Percentiles rank a stretch among this genome's conserved stretches.
phyloP scores from a whole-genome alignment of 164 flowering plant genomes.

The Vitis rotundifolia region DNA sequence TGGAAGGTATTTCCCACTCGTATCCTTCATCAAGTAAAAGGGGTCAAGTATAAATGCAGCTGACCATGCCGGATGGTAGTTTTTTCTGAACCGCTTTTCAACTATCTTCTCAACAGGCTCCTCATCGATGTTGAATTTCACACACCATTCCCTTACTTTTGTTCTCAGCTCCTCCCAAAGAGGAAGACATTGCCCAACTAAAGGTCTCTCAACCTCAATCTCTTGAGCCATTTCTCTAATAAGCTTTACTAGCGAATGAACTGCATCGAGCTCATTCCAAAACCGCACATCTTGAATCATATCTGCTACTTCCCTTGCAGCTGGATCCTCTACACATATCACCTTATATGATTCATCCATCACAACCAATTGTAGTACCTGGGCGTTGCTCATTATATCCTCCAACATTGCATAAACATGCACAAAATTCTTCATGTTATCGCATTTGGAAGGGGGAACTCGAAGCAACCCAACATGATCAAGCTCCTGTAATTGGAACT shows the following conservation, averaged over 20 bases:
- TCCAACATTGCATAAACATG: constrained; percentile 32
- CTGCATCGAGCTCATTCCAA: constrained; percentile 51
- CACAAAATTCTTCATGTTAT: constrained; percentile 17
- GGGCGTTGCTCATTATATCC: constrained; percentile 33
- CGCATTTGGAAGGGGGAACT: constrained; percentile 28
- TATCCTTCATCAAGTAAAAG: constrained; percentile 44
- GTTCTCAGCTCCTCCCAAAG: constrained; percentile 48
- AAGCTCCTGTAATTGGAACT: constrained; percentile 34
- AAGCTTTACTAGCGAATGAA: constrained; percentile 38
- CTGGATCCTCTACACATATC: constrained; percentile 27
- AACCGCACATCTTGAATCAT: constrained; percentile 33
- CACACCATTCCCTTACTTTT: constrained; percentile 49
- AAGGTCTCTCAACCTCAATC: constrained; percentile 45
- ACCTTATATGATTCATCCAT: constrained; percentile 38
- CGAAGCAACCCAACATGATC: constrained; percentile 30
- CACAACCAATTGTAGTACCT: constrained; percentile 34
- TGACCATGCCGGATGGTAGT: constrained; percentile 75
- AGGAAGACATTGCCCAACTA: constrained; percentile 48
- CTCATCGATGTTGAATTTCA: constrained; percentile 29
- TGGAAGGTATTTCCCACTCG: constrained; percentile 62
- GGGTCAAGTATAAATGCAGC: constrained; percentile 73
- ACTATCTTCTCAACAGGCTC: constrained; percentile 38
- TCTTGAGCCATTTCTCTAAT: constrained; percentile 40
- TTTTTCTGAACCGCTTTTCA: constrained; percentile 44
- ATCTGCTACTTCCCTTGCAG: constrained; percentile 30